These are phyloP conservation scores for Hymenoscyphus fraxineus DNA, from an alignment of 2,329 filamentous ascomycete genomes.

Conservation along the genomic window DNA sequence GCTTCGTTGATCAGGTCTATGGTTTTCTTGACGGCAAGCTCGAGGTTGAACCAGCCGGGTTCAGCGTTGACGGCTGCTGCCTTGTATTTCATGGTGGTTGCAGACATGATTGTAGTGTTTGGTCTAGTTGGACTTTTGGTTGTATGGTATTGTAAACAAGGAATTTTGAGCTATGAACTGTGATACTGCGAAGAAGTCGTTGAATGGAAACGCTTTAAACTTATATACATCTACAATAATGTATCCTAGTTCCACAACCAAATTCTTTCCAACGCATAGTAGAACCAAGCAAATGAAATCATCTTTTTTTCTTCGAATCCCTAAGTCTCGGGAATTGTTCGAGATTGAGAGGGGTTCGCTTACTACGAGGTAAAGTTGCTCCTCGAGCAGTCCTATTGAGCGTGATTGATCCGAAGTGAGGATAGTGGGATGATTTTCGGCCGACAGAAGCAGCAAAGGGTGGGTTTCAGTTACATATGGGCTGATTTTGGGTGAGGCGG, in stretches of 20 bases:
- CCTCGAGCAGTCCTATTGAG: background rate
- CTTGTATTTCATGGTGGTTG: background rate
- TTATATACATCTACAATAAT: background rate
- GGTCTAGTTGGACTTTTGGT: background rate
- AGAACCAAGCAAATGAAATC: background rate
- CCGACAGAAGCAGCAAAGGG: background rate
- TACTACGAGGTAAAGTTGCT: background rate
- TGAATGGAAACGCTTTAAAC: background rate
- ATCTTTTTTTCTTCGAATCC: background rate
- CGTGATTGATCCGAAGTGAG: background rate
- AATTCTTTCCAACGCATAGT: background rate
- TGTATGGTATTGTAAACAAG: background rate
- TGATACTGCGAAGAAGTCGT: background rate
- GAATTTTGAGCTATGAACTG: background rate
- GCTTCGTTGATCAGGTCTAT: slow-evolving; percentile 54
- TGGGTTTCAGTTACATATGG: background rate
- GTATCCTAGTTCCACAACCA: background rate
- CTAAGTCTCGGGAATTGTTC: background rate
- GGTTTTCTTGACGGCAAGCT: slow-evolving; percentile 52
- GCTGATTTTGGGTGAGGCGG: background rate
- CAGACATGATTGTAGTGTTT: background rate
- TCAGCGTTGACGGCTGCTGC: slow-evolving; percentile 49
- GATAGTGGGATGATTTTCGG: background rate
- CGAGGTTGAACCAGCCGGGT: slow-evolving; percentile 57
- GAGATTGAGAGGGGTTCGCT: background rate